phyloP scores from a whole-genome alignment of 768 basidiomycete species.

The Leccinum subtestaceum region DNA sequence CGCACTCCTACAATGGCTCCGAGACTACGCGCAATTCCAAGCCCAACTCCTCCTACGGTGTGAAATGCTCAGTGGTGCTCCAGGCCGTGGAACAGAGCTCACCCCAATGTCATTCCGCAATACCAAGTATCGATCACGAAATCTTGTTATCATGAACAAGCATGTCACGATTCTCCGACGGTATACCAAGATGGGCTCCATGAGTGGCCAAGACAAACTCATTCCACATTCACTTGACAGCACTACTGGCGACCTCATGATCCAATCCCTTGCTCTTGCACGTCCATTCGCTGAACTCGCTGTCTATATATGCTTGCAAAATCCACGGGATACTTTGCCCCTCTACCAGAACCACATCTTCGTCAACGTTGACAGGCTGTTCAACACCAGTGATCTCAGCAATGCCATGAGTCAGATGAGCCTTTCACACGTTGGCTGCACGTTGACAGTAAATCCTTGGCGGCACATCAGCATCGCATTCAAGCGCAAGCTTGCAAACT shows the following conservation, averaged over 20 bases:
- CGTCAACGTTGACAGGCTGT: neutral
- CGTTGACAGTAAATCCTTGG: neutral
- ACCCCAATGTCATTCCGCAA: neutral
- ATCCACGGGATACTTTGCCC: rapidly evolving
- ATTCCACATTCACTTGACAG: neutral
- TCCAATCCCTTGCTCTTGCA: neutral
- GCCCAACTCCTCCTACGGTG: neutral
- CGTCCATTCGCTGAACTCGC: neutral
- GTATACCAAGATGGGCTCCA: neutral
- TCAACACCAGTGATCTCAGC: neutral
- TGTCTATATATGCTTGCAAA: neutral
- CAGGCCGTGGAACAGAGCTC: neutral
- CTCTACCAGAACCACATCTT: neutral
- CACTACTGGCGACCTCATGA: neutral
- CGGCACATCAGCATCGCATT: neutral
- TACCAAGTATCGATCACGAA: neutral
- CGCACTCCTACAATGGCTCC: neutral
- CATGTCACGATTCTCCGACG: neutral
- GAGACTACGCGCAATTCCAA: neutral
- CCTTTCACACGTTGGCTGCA: neutral
- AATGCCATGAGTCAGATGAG: neutral
- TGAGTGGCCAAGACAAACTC: neutral
- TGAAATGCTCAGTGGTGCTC: neutral
- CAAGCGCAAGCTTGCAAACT: neutral
- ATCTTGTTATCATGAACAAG: neutral